Conservation (phyloP, 2,329 filamentous ascomycete species). For the Trichophyton equinum region DNA sequence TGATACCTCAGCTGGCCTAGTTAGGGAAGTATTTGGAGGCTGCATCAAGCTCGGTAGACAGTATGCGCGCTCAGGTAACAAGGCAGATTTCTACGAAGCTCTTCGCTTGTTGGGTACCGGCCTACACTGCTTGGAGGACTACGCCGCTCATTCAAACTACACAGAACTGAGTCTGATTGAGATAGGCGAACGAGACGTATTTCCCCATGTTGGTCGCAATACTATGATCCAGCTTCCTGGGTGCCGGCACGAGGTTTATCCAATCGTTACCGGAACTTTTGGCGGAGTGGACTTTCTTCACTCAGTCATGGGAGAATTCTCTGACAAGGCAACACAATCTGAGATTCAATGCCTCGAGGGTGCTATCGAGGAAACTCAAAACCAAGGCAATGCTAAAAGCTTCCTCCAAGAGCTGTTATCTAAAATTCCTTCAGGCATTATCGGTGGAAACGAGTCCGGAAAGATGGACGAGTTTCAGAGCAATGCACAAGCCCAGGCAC, state of each 20-base stretch:
- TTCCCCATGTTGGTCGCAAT: constrained; percentile 70
- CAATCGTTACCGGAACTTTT: constrained; percentile 81
- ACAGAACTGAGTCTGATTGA: constrained; percentile 78
- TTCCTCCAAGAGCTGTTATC: constrained; percentile 66
- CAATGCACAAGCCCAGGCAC: constrained; percentile 60
- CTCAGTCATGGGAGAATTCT: constrained; percentile 66
- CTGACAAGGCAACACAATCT: constrained; percentile 81
- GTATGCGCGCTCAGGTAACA: constrained; percentile 53
- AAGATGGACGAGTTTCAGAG: constrained; percentile 69
- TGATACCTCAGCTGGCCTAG: constrained; percentile 66
- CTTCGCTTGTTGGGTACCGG: constrained; percentile 77
- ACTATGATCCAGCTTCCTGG: constrained; percentile 61
- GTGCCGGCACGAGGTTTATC: constrained; percentile 56
- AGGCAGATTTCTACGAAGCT: constrained; percentile 75
- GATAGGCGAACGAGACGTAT: constrained; percentile 65
- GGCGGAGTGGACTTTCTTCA: constrained; percentile 90
- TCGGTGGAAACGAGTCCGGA: constrained; percentile 59
- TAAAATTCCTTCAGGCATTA: constrained; percentile 68
- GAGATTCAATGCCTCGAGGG: constrained; percentile 81
- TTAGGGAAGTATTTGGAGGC: constrained; percentile 58
- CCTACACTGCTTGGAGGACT: constrained; percentile 85
- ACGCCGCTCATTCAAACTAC: constrained; percentile 88
- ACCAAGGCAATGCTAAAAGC: constrained; percentile 55
- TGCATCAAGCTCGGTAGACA: constrained; percentile 69
- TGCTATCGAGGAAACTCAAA: constrained; percentile 53